Base-by-base conservation (phyloP, 805 yeast species). In the Schizosaccharomyces lindneri region DNA sequence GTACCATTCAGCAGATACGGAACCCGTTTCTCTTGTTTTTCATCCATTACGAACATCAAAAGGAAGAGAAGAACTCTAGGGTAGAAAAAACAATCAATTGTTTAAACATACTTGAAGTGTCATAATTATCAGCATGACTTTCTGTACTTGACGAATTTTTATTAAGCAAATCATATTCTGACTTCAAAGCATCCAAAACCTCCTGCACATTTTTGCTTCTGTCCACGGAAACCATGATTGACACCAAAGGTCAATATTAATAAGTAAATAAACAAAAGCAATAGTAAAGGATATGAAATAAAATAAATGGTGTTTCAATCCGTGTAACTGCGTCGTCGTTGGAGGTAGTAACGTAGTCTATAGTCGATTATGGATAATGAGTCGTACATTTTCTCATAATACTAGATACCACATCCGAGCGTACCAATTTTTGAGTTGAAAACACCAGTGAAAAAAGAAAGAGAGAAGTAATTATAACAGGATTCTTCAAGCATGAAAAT, bases 81-180 rank as follows among this genome's bases (percentile, higher is more conserved):
- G 27, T 17, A 48, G 17, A n/a, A 41, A 43, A 46, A 63, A n/a
- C 7, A n/a, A 19, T 60, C 41, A 32, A 29, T n/a, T 24, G 13
- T 36, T 17, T 27, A 19, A 11, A 67, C 70, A 48, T 59, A 68
- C 70, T 83, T 71, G 88, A 89, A 67, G 84, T 76, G 72, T 90
- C 97, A 67, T 82, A 86, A 70, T 89, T 96, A 71, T 88, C 95
- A 74, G 88, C 90, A 71, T 88, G 95, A 71, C 86, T 81, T 68
- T 90, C 81, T 73, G 82, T 86, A 65, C 81, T 79, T 61, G 88
- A 79, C 17, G 96, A 95, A 24, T 19, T 19, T n/a, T 24, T 46
- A 73, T 90, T 97, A 61, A 89, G 84, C 65, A 79, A 80, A 67
- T 87, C 90, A 67, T 89, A 89, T 75, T 90, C 98, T 70, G 83